Evolutionary conservation across 768 basidiomycete genomes (phyloP), one percentile per base, ranked within the genome.

Genomic region (Strobilomyces dryophilus): DNA sequence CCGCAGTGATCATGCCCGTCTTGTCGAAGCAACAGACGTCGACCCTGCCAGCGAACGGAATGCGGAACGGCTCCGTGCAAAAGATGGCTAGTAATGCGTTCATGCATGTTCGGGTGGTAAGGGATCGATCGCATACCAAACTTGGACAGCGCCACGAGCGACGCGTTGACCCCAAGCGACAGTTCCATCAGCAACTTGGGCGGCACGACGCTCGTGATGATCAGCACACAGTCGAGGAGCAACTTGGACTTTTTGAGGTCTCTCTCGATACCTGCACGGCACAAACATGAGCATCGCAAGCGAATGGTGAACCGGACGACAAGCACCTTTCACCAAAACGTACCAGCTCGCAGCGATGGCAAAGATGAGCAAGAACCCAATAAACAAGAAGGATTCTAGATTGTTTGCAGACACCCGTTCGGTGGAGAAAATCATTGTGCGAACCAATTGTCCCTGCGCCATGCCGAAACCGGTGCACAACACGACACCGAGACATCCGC

Each of bases 21-120:
- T 99, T 99, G 73, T 99, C 97, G 61, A 99, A 98, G 71, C 97
- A 98, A 71, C 97, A 99, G 15, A 98, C 88, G 61, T 99, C 97
- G 3, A 98, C 94, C 20, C 93, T 82, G 7, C 97, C 97, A 6
- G 97, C 97, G 56, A 76, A 90, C 0, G 97, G 95, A 56, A 98
- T 99, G 20, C 97, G 84, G 83, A 99, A 98, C 1, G 97, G 97
- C 64, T 99, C 97, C 17, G 97, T 99, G 67, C 97, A 98, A 74
- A 95, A 99, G 54, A 98, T 99, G 8, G 95, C 95, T 97, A 11
- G 57, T 15, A 53, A 49, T 21, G 8, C 21, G 27, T 47, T 58
- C 36, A 61, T 52, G 14, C 14, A 1, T 1, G 35, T 20, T 45
- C 34, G 3, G 0, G 39, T 21, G 37, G 15, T 3, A 40, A 44